A percentile compares a stretch with the other conserved stretches of the same genome.
Evolutionary conservation across 805 yeast genomes (phyloP).

Genomic region (Barnettozyma siamensis): DNA sequence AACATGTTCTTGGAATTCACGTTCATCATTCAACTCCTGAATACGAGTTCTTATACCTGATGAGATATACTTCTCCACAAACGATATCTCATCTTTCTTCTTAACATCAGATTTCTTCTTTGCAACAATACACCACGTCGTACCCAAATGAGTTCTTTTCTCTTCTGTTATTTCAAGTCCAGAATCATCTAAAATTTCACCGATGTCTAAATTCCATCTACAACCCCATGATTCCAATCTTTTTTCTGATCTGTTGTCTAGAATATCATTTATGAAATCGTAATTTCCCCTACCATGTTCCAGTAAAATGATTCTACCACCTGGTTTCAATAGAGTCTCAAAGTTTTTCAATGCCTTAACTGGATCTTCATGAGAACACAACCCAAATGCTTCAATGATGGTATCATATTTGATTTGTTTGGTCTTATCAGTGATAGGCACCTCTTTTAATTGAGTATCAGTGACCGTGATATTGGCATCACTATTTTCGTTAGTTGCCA

Average conservation of each 20-base stretch:
- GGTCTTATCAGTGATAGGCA: slow-evolving; percentile 22
- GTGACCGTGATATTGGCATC: slow-evolving; percentile 15
- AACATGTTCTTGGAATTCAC: slow-evolving; percentile 2
- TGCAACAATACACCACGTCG: slow-evolving; percentile 82
- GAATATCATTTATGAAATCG: slow-evolving; percentile 67
- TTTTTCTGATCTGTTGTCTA: slow-evolving; percentile 78
- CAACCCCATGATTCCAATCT: slow-evolving; percentile 94
- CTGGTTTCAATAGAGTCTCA: slow-evolving; percentile 69
- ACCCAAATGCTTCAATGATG: slow-evolving; percentile 87
- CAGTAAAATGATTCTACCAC: slow-evolving; percentile 78
- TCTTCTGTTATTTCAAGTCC: slow-evolving; percentile 81
- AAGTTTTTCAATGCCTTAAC: slow-evolving; percentile 74
- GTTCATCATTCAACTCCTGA: slow-evolving; percentile 15
- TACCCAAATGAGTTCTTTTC: slow-evolving; percentile 80
- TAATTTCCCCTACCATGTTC: slow-evolving; percentile 92
- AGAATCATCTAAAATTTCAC: slow-evolving; percentile 75
- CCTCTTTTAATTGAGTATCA: slow-evolving; percentile 21
- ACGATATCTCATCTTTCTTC: slow-evolving; percentile 40
- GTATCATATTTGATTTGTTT: slow-evolving; percentile 71
- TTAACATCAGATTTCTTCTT: slow-evolving; percentile 65
- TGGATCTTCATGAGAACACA: slow-evolving; percentile 95
- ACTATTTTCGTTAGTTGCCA: slow-evolving; percentile 36
- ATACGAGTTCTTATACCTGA: slow-evolving; percentile 29
- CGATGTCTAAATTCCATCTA: slow-evolving; percentile 94
- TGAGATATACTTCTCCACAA: slow-evolving; percentile 44